Conservation (phyloP, 73 alveolate genomes). For the Tetrahymena borealis region DNA sequence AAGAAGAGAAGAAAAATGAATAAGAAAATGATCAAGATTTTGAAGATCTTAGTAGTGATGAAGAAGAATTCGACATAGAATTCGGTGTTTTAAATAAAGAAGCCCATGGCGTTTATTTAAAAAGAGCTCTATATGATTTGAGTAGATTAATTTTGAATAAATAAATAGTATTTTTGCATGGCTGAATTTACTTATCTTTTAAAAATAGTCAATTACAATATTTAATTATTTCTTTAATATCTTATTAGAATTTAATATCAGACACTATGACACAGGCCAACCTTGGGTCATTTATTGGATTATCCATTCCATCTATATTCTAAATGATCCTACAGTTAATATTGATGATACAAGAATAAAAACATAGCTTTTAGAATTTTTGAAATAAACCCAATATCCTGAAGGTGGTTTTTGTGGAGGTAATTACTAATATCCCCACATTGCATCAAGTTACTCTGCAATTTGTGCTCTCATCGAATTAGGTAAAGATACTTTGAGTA, state of each 20-base stretch:
- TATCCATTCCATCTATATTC: neutral
- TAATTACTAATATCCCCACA: constrained; percentile 65
- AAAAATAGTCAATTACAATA: neutral
- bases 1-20: neutral
- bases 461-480: constrained; percentile 57
- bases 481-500: neutral
- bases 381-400: neutral
- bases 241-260: neutral
- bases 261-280: neutral
- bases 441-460: constrained; percentile 88
- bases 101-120: neutral
- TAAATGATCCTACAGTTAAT: neutral
- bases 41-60: neutral
- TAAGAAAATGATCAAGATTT: neutral
- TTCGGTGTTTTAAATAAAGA: neutral
- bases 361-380: neutral
- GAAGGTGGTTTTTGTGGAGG: constrained; percentile 89
- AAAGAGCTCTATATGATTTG: neutral
- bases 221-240: neutral
- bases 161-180: too few relatives aligned
- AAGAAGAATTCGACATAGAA: neutral
- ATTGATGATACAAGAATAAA: neutral
- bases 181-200: neutral
- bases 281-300: neutral
- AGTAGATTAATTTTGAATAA: too few relatives aligned